Conservation (phyloP, 768 basidiomycete species). For the Leucogyrophana mollusca region DNA sequence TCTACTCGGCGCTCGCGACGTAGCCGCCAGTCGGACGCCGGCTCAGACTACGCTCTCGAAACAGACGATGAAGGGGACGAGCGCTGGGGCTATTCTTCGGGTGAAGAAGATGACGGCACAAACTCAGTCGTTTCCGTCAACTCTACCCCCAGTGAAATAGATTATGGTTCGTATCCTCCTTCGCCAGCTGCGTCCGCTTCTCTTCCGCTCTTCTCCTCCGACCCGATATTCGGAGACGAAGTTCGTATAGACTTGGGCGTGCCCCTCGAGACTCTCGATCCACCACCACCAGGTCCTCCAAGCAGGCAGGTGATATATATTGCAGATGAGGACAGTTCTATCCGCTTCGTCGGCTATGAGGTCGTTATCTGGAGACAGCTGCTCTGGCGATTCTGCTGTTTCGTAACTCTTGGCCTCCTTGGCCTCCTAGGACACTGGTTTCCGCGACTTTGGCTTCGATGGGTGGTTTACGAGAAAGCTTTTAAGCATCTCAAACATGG, state of each 20-base stretch:
- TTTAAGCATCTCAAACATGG: constrained; percentile 72
- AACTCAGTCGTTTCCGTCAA: constrained; percentile 12
- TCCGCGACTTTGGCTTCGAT: constrained; percentile 86
- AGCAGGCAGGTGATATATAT: constrained; percentile 86
- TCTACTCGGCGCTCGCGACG: constrained; percentile 49
- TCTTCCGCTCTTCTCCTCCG: constrained; percentile 68
- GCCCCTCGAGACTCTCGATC: constrained; percentile 55
- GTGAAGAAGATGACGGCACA: constrained; percentile 63
- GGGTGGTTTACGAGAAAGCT: constrained; percentile 79
- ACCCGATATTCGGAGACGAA: constrained; percentile 83
- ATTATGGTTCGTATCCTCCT: constrained; percentile 70
- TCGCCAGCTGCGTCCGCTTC: constrained; percentile 45
- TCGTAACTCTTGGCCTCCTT: constrained; percentile 68
- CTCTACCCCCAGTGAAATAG: constrained; percentile 49
- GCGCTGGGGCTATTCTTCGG: constrained; percentile 93
- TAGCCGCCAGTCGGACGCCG: constrained; percentile 51
- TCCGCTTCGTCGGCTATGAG: constrained; percentile 88
- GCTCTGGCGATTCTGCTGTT: constrained; percentile 71
- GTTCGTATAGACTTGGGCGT: constrained; percentile 80
- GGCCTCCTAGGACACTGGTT: constrained; percentile 91
- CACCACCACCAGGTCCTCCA: constrained; percentile 80
- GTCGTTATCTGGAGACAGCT: constrained; percentile 56
- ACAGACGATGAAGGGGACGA: constrained; percentile 63
- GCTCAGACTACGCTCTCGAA: constrained; percentile 57
- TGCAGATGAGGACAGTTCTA: constrained; percentile 84